Evolutionary conservation across 345 rosid species (phyloP), one percentile per base, ranked within the genome.

Genomic region (Abelmoschus esculentus): DNA sequence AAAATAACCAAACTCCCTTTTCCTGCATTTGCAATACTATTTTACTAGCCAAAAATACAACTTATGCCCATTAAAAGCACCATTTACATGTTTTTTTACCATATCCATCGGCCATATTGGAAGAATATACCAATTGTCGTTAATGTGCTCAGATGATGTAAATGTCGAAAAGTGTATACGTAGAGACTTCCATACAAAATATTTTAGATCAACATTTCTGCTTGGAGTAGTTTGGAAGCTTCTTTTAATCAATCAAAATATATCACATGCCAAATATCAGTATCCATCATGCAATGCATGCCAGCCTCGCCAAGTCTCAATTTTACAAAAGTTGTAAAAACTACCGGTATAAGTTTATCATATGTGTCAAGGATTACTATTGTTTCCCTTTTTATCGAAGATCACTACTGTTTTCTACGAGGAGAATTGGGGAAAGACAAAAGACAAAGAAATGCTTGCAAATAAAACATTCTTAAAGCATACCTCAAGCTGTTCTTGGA

Each of bases 401-500:
- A 47, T 47, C 4, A 49, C 54, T n/a, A 14, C 26, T 55, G 17
- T 8, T 55, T 19, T 55, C 58, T 19, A 54, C 19, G 29, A 54
- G 58, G 58, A 32, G 26, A 44, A 29, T 13, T 58, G 4, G 63
- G 58, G 59, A 70, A 59, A 13, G 7, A 13, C 15, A 13, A 36
- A 36, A 46, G 32, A 49, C n/a, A 22, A 59, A 52, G 7, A 28
- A 36, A 61, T 31, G 72, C 15, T 12, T 18, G 17, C 61, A 42
- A 71, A 71, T 13, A 29, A 1, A 66, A 69, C 47, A 42, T 42
- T 42, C 13, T 47, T 59, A 68, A 72, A 75, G 59, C 71, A 74
- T 86, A 89, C 93, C 90, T 89, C 85, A 68, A 74, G 49, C 36
- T 81, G 86, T 75, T 83, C 83, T 70, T 78, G 76, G 12, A 75